Base-by-base conservation (phyloP, 331 rosid genomes). In the Quercus tomentella region DNA sequence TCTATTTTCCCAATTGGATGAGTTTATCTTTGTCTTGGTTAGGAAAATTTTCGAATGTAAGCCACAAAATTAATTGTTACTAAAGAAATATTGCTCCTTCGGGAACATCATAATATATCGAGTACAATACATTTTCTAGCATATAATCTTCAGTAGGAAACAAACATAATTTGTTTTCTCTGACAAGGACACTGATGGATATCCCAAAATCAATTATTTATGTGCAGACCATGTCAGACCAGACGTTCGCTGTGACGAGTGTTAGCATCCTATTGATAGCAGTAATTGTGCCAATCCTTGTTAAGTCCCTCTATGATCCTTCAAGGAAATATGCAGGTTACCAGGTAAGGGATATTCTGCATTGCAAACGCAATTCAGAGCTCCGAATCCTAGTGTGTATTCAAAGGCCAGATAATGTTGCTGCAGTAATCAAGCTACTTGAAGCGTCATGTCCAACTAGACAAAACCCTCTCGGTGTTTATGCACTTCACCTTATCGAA, bases 401-500 rank as follows among this genome's bases (percentile, higher is more conserved):
- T n/a, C 86, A 87, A 33, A 85, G 73, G 45, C 51, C 67, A 22
- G 56, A 30, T 43, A 78, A 89, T 54, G 56, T 76, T 62, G 7
- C 62, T 25, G 78, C 81, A 30, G 54, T 81, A 1, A 89, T 74
- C 37, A 80, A 85, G n/a, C 61, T 85, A 8, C 84, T 91, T 5
- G 73, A 74, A 15, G 73, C 79, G 15, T 75, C 82, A 6, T 78
- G 89, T 22, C 90, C 92, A 0, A 1, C 78, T 1, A 68, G 14
- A 1, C 70, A 73, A 7, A 86, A 68, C 14, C 76, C 86, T 15
- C 7, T 88, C 0, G 63, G 62, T 0, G 81, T 85, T 5, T 86
- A 85, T 2, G 91, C 80, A 7, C 37, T 91, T n/a, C 91, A 91
- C 66, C 88, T 91, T 1, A 84, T 87, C 22, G 89, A 87, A 73